Evolutionary conservation across 2,329 filamentous ascomycete genomes (phyloP), one percentile per base, ranked within the genome.

Genomic region (Lasiodiplodia citricola): DNA sequence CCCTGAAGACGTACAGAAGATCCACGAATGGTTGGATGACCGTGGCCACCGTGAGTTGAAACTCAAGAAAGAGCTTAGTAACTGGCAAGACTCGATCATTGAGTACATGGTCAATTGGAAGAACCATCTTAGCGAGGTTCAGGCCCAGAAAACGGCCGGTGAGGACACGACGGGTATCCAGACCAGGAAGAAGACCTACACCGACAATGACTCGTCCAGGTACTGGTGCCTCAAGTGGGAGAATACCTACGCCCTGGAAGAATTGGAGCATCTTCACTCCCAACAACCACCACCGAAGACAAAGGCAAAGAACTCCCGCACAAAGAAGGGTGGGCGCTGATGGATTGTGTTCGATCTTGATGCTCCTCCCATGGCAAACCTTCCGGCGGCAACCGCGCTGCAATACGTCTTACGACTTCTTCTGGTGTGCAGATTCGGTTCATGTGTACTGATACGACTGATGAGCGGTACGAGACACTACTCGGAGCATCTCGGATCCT

Each of bases 21-120:
- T 99, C 21, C 88, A 98, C 70, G 87, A 87, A 65, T 99, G 96
- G 94, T 86, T 99, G 4, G 95, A 99, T 75, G 87, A 90, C 14
- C 91, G 93, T 18, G 96, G 96, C 1, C 86, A 91, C 72, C 94
- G 97, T 71, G 96, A 99, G 81, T 83, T 91, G 71, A 94, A 93
- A 76, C 85, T 99, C 62, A 89, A 91, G 70, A 98, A 97, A 80
- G 95, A 98, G 78, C 86, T 99, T 4, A 83, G 91, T 63, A 82
- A 85, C 23, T 97, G 91, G 82, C 90, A 89, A 63, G 90, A 94
- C 51, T 88, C 89, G 74, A 97, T 97, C 71, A 83, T 86, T 28
- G 86, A 87, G 70, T 89, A 94, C 75, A 97, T 97, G 94, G 85
- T 90, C 74, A 91, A 90, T 75, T 90, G 96, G 71, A 88, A 88